Evolutionary conservation across 139 green algal genomes (phyloP), one percentile per base, ranked within the genome.

Genomic region (Chlamydomonas schloesseri): DNA sequence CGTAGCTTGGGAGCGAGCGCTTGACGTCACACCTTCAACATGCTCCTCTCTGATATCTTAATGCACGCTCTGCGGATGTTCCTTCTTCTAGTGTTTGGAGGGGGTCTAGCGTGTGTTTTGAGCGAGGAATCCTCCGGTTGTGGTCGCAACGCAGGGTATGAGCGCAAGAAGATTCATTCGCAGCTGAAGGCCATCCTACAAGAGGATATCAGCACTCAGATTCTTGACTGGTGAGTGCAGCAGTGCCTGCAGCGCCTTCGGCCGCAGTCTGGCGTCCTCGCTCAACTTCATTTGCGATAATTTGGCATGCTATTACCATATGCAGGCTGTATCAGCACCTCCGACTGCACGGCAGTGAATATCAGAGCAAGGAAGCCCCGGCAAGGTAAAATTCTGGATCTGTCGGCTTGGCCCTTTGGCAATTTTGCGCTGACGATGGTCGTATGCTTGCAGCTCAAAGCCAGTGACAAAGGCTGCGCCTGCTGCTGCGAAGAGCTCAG

Each of bases 271-370:
- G 42, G 42, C 42, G 42, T 50, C 6, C 42, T 50, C 42, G 8
- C 42, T 8, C 5, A 8, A 50, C 6, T 5, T 60, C 10, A 2
- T 60, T 60, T 24, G 17, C 55, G 9, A 8, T 24, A 60, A 60
- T 60, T 11, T 3, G 20, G 10, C 55, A 3, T 11, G 6, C 8
- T 18, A 50, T 8, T 4, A 60, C 55, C 3, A 24, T 24, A 2
- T 15, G 4, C 67, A 85, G 79, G 79, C 67, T 85, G 4, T 85
- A 70, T 67, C 76, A 68, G 31, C 79, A 85, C 31, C 46, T 85
- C 15, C n/a, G 79, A 14, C n/a, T 69, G 8, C 79, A 85, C 76
- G 79, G 60, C 2, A 68, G 58, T 1, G 67, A 76, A 1, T 85
- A 85, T 21, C 47, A 85, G 34, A 77, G 47, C n/a, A 85, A 34